These are phyloP conservation scores for Lodderomyces pseudojiufengensis DNA, from an alignment of 1,139 yeast genomes.

Conservation along the genomic window DNA sequence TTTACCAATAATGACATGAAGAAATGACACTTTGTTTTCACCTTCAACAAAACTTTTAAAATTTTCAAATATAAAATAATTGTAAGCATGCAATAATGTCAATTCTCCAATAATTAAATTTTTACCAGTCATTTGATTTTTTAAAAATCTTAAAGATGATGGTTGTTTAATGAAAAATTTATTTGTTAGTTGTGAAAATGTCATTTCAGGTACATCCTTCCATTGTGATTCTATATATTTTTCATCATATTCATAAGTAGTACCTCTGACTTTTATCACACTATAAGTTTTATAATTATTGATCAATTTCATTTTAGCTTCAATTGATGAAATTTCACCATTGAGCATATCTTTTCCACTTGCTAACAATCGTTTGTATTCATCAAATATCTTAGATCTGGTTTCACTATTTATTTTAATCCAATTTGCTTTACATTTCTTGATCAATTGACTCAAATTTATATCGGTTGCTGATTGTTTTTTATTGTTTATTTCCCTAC, in stretches of 20 bases:
- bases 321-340: slow-evolving; percentile 29
- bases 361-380: slow-evolving; percentile 25
- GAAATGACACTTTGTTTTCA: too few relatives aligned
- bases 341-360: slow-evolving; percentile 29
- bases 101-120: slow-evolving; percentile 3
- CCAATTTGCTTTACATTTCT: slow-evolving; percentile 20
- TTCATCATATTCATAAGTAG: too few relatives aligned
- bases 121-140: slow-evolving; percentile 8
- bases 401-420: slow-evolving; percentile 21
- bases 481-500: not conserved
- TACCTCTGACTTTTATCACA: slow-evolving; percentile 1
- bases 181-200: too few relatives aligned
- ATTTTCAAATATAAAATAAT: slow-evolving; percentile 5
- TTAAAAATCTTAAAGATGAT: slow-evolving; percentile 1
- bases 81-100: slow-evolving; percentile 4
- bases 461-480: not conserved
- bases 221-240: too few relatives aligned
- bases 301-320: slow-evolving; percentile 4
- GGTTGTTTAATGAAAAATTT: not conserved
- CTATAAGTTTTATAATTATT: slow-evolving; percentile 1
- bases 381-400: slow-evolving; percentile 19
- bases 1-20: too few relatives aligned
- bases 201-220: too few relatives aligned
- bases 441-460: not conserved
- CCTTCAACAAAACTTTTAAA: not conserved